Base-by-base conservation (phyloP, 768 basidiomycete genomes). In the Russula griseocarnosa region DNA sequence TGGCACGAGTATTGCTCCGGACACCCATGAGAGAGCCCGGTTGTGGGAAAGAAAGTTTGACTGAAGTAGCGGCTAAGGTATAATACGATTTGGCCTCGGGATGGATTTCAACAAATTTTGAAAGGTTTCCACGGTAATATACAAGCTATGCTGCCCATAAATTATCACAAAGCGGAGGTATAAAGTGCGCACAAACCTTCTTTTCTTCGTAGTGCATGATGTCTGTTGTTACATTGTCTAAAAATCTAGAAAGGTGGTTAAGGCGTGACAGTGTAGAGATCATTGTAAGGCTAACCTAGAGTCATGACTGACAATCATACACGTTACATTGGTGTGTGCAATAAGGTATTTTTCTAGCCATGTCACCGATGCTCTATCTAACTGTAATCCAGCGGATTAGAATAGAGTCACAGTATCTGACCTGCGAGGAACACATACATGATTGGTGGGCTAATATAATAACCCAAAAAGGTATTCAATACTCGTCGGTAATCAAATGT, bases 21-120 rank as follows among this genome's bases (percentile, higher is more conserved):
- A 98, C 95, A 60, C 96, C 95, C 92, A 98, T 94, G 68, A 98
- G 83, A 53, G 91, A 94, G 34, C 96, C 96, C 47, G 95, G 95
- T 30, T 94, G 83, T 42, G 95, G 95, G 83, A 98, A 98, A 40
- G 92, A 79, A 79, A 98, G 96, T 77, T 92, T 94, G 78, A 97
- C 87, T 64, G 90, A 87, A 61, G 90, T 94, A 7, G 94, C 95
- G 38, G 92, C 88, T 26, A 98, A 85, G 38, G 93, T 95, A 79
- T 98, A 98, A 81, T 97, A 98, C 3, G 94, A 93, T 77, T 87
- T 92, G 42, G 94, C 96, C 72, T 94, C 90, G 3, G 95, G 95
- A 68, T 94, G 92, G 67, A 85, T 83, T 71, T 83, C 87, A 59
- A 97, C 95, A 74, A 98, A 98, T 34, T 83, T 77, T 46, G 92